phyloP scores from a whole-genome alignment of 345 rosid genomes.

The Gossypium thurberi region DNA sequence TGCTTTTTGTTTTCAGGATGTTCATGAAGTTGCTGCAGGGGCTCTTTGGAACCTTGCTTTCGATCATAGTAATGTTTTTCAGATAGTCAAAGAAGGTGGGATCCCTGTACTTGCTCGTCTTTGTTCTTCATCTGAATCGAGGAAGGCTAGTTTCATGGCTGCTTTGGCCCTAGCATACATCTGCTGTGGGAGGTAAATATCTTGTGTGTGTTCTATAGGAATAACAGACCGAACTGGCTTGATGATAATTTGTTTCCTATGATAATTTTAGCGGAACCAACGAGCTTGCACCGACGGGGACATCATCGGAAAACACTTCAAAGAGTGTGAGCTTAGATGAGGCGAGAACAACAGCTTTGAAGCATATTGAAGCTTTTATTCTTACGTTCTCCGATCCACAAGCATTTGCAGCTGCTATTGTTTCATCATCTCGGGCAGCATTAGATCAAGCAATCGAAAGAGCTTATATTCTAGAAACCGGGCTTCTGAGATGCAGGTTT shows the following conservation, averaged over 20 bases:
- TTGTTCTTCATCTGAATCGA: slow-evolving; percentile 60
- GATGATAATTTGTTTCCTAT: not conserved
- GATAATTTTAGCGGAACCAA: slow-evolving; percentile 53
- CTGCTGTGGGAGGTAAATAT: slow-evolving; percentile 38
- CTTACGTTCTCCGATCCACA: slow-evolving; percentile 58
- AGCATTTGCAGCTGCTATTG: slow-evolving; percentile 58
- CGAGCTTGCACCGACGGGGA: slow-evolving; percentile 54
- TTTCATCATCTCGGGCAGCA: slow-evolving; percentile 72
- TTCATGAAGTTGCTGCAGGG: slow-evolving; percentile 88
- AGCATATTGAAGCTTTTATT: slow-evolving; percentile 64
- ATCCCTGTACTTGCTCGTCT: slow-evolving; percentile 72
- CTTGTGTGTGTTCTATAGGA: not conserved
- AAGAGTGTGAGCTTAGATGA: slow-evolving; percentile 72
- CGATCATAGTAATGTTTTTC: slow-evolving; percentile 63
- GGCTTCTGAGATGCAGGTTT: slow-evolving; percentile 93
- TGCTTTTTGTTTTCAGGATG: slow-evolving; percentile 46
- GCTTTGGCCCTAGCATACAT: slow-evolving; percentile 77
- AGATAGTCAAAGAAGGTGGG: slow-evolving; percentile 81
- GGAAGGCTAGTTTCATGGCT: slow-evolving; percentile 88
- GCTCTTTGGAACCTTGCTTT: slow-evolving; percentile 90
- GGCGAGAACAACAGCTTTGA: slow-evolving; percentile 71
- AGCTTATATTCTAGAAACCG: slow-evolving; percentile 92
- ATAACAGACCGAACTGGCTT: not conserved
- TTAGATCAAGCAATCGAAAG: slow-evolving; percentile 79
- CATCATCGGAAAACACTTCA: slow-evolving; percentile 58